Evolutionary conservation across 441 rosid species (phyloP).

Genomic region (Mallotus japonicus): DNA sequence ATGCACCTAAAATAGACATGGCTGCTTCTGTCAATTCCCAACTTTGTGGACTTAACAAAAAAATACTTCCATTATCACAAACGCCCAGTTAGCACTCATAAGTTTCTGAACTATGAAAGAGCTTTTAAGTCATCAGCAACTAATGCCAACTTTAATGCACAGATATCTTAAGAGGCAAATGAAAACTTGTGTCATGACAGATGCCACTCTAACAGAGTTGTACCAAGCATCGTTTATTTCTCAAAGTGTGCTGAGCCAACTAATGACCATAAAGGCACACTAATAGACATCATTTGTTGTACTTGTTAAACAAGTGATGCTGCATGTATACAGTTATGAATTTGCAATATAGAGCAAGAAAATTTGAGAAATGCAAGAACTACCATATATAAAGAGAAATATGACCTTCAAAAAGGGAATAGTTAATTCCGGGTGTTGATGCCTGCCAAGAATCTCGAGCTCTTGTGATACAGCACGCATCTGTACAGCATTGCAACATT

Average conservation of each 20-base stretch:
- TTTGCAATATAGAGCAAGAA: background rate
- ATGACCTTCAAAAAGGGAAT: constrained; percentile 82
- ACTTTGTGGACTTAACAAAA: background rate
- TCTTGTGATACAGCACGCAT: constrained; percentile 79
- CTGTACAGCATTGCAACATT: constrained; percentile 41
- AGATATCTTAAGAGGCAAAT: background rate
- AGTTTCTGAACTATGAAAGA: background rate
- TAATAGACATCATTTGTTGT: no score
- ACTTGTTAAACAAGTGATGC: background rate
- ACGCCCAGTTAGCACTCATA: background rate
- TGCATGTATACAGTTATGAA: background rate
- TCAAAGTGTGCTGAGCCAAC: background rate
- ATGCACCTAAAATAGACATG: background rate
- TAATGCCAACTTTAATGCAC: background rate
- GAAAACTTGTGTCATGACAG: background rate
- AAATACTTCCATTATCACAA: background rate
- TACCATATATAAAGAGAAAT: background rate
- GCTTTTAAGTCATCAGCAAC: background rate
- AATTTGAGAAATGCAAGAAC: background rate
- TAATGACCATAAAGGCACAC: background rate
- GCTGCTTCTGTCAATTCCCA: background rate
- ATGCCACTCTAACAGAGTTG: background rate
- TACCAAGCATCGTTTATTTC: background rate
- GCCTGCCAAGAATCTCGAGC: constrained; percentile 91
- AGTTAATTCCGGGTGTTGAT: constrained; percentile 88